phyloP scores from a whole-genome alignment of 1,284 basidiomycete species.

The Chalciporus sp. region DNA sequence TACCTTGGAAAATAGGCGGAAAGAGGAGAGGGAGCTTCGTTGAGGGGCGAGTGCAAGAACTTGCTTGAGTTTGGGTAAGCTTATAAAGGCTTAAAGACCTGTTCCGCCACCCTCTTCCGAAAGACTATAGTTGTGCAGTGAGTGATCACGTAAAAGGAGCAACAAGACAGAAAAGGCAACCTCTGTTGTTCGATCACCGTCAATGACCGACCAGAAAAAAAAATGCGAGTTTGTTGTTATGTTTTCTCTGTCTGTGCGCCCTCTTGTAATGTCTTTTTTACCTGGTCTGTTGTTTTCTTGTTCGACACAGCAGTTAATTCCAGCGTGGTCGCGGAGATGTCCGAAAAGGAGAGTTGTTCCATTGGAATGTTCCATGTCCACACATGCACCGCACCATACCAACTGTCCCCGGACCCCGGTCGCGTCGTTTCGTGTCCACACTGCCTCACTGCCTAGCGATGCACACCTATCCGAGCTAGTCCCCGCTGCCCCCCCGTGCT shows the following conservation, averaged over 20 bases:
- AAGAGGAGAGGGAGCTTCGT: slow-evolving; percentile 3
- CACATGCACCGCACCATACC: slow-evolving; percentile 13
- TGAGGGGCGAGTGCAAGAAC: slow-evolving; percentile 2
- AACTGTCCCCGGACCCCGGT: neutral
- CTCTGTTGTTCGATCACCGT: slow-evolving; percentile 9
- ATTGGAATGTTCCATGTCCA: slow-evolving; percentile 33
- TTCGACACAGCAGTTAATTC: neutral
- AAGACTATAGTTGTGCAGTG: neutral
- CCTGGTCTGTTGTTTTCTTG: neutral
- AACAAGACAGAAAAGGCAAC: slow-evolving; percentile 15
- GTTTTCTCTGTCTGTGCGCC: neutral
- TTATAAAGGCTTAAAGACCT: neutral
- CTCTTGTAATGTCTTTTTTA: neutral
- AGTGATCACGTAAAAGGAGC: neutral
- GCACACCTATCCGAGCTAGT: neutral
- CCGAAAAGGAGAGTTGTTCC: slow-evolving; percentile 19
- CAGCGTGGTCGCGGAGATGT: slow-evolving; percentile 15
- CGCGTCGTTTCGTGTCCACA: neutral
- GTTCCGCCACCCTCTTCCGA: neutral
- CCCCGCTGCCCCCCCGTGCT: neutral
- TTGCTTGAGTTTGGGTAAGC: neutral
- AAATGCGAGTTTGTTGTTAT: neutral
- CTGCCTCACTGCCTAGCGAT: slow-evolving; percentile 9
- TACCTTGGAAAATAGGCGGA: slow-evolving; percentile 4
- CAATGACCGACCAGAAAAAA: neutral